phyloP scores from a whole-genome alignment of 331 rosid species.

The Spiraea crenata region DNA sequence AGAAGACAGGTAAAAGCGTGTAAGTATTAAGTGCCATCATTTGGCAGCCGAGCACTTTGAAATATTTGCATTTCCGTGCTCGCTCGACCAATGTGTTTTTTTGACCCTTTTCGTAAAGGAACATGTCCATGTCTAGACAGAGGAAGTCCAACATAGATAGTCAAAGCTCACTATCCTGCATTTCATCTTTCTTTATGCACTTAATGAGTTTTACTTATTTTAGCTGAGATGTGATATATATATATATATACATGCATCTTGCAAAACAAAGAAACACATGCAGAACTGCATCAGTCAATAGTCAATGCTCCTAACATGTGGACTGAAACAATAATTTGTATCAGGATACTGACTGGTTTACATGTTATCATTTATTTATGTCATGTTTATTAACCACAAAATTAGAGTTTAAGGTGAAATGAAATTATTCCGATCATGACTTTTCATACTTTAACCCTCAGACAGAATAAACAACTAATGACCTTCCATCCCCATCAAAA shows the following conservation, averaged over 20 bases:
- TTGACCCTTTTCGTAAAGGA: not conserved
- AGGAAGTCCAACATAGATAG: not conserved
- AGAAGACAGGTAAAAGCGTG: too few species aligned
- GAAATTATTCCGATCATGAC: too few species aligned
- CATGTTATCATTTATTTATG: too few species aligned
- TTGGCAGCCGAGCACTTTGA: too few species aligned
- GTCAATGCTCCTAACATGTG: conserved; percentile 27
- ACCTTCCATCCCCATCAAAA: not conserved
- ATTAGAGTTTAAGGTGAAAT: too few species aligned
- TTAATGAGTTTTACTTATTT: not conserved
- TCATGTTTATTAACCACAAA: too few species aligned
- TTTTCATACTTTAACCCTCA: too few species aligned
- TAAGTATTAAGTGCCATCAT: too few species aligned
- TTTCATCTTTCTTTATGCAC: not conserved
- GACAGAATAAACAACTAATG: too few species aligned
- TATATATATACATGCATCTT: conserved; percentile 21
- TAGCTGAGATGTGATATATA: not conserved
- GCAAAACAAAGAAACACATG: conserved; percentile 16
- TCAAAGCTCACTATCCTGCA: not conserved
- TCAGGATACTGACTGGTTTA: too few species aligned
- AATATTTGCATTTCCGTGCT: not conserved
- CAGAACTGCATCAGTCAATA: conserved; percentile 29
- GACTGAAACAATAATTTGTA: not conserved
- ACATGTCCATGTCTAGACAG: not conserved
- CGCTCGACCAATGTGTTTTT: not conserved